A percentile compares a stretch with the other conserved stretches of the same genome.
Conservation (phyloP, 2,329 filamentous ascomycete genomes). For the Venturiaceae sp. region DNA sequence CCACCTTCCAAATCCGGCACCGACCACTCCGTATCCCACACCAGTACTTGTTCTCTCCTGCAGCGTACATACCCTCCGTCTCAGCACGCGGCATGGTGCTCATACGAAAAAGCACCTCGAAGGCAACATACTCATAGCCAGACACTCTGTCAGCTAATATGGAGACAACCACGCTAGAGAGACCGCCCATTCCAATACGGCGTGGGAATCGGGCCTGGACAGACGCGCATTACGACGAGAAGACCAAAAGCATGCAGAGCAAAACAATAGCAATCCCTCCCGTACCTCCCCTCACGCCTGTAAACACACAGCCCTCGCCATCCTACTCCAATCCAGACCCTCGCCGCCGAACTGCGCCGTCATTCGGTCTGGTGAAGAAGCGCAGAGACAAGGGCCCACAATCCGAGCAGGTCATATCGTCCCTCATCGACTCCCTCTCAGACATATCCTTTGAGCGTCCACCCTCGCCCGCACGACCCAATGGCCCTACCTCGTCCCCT, state of each 20-base stretch:
- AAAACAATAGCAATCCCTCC: background rate
- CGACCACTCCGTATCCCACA: too few species aligned
- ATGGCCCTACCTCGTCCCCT: conserved; percentile 20
- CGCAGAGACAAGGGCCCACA: background rate
- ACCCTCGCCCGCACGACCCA: conserved; percentile 28
- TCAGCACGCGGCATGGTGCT: background rate
- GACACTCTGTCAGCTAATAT: background rate
- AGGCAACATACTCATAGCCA: background rate
- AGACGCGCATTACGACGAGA: background rate
- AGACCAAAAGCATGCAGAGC: background rate
- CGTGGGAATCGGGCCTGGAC: conserved; percentile 1
- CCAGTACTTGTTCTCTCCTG: too few species aligned
- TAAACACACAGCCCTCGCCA: background rate
- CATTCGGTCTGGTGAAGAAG: background rate
- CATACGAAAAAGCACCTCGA: background rate
- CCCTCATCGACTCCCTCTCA: conserved; percentile 52
- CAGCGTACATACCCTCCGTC: background rate
- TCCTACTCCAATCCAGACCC: background rate
- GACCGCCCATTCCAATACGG: conserved; percentile 4
- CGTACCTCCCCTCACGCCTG: background rate
- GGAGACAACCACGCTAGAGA: conserved; percentile 1
- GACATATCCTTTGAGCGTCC: conserved; percentile 39
- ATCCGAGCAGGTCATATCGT: conserved; percentile 48
- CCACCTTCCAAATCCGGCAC: too few species aligned
- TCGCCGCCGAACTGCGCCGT: background rate